phyloP scores from a whole-genome alignment of 192 early-diverging fungal genomes.

The Rhizophagus sp. region DNA sequence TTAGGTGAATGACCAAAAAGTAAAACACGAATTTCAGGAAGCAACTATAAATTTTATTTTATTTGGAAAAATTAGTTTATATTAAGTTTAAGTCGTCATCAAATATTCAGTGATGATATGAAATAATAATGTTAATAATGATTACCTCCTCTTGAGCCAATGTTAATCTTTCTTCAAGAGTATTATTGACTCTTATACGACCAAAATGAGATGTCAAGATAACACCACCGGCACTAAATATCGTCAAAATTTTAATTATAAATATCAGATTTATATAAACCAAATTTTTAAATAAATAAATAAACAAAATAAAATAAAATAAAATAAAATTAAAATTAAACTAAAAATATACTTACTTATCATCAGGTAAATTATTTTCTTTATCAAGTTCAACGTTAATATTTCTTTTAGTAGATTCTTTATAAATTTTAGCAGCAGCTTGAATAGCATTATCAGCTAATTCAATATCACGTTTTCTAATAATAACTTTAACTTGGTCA shows the following conservation, averaged over 20 bases:
- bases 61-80: not conserved
- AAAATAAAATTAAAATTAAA: not conserved
- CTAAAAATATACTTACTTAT: slow-evolving; percentile 40
- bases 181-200: slow-evolving; percentile 85
- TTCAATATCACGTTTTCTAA: slow-evolving; percentile 70
- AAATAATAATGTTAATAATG: slow-evolving; percentile 20
- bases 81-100: not conserved
- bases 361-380: slow-evolving; percentile 67
- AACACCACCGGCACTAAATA: slow-evolving; percentile 85
- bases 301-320: too few species aligned
- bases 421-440: slow-evolving; percentile 53
- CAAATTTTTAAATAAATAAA: too few species aligned
- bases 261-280: not conserved
- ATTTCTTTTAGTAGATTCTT: slow-evolving; percentile 48
- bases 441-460: slow-evolving; percentile 60
- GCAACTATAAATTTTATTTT: slow-evolving; percentile 62
- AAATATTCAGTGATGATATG: not conserved
- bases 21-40: slow-evolving; percentile 87
- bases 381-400: slow-evolving; percentile 59
- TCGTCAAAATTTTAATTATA: not conserved
- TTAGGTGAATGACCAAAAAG: slow-evolving; percentile 91
- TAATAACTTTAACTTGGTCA: slow-evolving; percentile 64
- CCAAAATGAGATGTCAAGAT: slow-evolving; percentile 75
- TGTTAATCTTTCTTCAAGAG: slow-evolving; percentile 85
- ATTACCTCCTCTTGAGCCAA: slow-evolving; percentile 76